Evolutionary conservation across 108 stramenopile genomes (phyloP), one percentile per base, ranked within the genome.

Genomic region (Nitzschia palea): DNA sequence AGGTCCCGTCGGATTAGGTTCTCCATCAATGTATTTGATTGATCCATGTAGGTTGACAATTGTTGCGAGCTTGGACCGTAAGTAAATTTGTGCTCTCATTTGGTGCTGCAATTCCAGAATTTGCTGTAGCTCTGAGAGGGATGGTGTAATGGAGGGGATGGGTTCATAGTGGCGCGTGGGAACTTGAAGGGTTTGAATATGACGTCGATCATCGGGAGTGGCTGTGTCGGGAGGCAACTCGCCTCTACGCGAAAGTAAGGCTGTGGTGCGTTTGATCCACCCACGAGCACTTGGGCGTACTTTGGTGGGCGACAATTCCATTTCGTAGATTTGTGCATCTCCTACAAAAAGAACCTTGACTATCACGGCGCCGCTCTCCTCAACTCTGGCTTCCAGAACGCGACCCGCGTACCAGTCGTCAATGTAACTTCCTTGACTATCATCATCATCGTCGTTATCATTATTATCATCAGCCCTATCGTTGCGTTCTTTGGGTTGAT

Each of bases 321-420:
- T 85, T 44, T 70, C 62, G 48, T 90, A 89, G 14, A 82, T 72
- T n/a, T 80, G 66, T 26, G 80, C 84, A 10, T 81, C 82, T 6
- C 85, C 87, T 8, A 83, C 84, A 37, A 89, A 89, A 20, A 63
- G 54, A 45, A 90, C 79, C n/a, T 76, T 37, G 29, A 93, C 84
- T 0, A 58, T 55, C 35, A 75, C 57, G 1, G 40, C 40, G 32
- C 47, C 44, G 3, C 65, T 54, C 4, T 37, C 45, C 12, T 4
- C 29, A 22, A 27, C 40, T 62, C 26, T 48, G 44, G 40, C 43
- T 20, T 58, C 62, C 12, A 82, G 20, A 30, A 92, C 68, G 44
- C 68, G 68, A 3, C 76, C 91, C 66, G 84, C 91, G 65, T 93
- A 93, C 91, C 91, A 93, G 81, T 90, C 91, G 20, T 77, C 72